These are phyloP conservation scores for Aspergillus funiculosus DNA, from an alignment of 495 filamentous ascomycete genomes.

Conservation along the genomic window DNA sequence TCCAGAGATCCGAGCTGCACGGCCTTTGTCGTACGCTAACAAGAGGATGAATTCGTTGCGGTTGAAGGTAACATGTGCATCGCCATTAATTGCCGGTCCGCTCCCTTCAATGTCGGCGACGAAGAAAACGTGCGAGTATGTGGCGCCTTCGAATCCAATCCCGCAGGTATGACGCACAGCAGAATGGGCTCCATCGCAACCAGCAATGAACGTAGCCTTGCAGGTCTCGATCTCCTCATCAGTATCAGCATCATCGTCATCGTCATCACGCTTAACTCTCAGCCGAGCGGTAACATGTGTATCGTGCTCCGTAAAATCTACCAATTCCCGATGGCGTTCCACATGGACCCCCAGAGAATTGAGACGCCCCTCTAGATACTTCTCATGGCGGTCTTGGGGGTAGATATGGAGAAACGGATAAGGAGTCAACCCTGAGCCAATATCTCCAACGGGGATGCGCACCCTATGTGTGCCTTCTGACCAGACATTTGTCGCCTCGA, in stretches of 20 bases:
- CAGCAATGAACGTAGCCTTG: slow-evolving; percentile 30
- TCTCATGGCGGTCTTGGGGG: slow-evolving; percentile 35
- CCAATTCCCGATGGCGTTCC: slow-evolving; percentile 25
- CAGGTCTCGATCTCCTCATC: slow-evolving; percentile 16
- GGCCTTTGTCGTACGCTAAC: slow-evolving; percentile 22
- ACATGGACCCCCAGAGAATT: slow-evolving; percentile 29
- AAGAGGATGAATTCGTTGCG: slow-evolving; percentile 26
- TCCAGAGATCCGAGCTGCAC: slow-evolving; percentile 24
- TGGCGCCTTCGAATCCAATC: slow-evolving; percentile 29
- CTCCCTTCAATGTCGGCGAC: slow-evolving; percentile 32
- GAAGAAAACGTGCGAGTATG: slow-evolving; percentile 31
- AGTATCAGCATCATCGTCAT: background rate
- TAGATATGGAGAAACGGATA: slow-evolving; percentile 30
- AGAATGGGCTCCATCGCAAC: slow-evolving; percentile 36
- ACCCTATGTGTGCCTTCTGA: slow-evolving; percentile 20
- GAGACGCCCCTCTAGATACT: slow-evolving; percentile 29
- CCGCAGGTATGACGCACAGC: slow-evolving; percentile 24
- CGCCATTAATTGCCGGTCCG: slow-evolving; percentile 30
- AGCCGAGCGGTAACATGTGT: slow-evolving; percentile 26
- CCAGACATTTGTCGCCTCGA: slow-evolving; percentile 36
- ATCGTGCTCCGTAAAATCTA: slow-evolving; percentile 24
- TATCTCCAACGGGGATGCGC: slow-evolving; percentile 21
- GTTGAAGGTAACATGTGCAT: slow-evolving; percentile 28
- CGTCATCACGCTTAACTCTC: background rate
- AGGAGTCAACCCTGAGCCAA: slow-evolving; percentile 28